Evolutionary conservation across 257 asterid genomes (phyloP).

Genomic region (Rhazya stricta): DNA sequence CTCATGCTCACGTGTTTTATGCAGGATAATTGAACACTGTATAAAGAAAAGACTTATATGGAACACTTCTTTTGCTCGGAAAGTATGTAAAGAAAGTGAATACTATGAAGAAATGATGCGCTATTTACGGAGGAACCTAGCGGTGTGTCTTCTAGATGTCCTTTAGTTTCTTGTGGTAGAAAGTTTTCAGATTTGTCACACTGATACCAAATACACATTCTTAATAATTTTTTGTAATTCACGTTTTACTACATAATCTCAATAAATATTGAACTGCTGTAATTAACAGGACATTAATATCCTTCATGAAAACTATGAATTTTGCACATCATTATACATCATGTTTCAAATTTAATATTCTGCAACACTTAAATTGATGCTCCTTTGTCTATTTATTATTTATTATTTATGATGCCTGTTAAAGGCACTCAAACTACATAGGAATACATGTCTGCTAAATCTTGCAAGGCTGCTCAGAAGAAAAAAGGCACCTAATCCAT

Average conservation of each 20-base stretch:
- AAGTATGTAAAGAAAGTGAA: conserved; percentile 92
- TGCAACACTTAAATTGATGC: not conserved
- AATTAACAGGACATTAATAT: not conserved
- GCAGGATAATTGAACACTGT: conserved; percentile 89
- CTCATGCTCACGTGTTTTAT: conserved; percentile 13
- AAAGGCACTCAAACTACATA: not conserved
- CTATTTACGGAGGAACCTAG: conserved; percentile 80
- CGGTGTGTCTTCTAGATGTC: conserved; percentile 47
- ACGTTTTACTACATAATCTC: not conserved
- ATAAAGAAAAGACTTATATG: conserved; percentile 83
- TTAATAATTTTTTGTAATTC: not conserved
- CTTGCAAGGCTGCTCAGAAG: not conserved
- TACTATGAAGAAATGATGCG: conserved; percentile 99
- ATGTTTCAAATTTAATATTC: not conserved
- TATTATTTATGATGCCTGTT: not conserved
- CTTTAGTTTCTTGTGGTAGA: conserved; percentile 7
- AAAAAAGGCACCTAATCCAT: not conserved
- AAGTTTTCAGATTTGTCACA: not conserved
- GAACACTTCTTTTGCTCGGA: conserved; percentile 81
- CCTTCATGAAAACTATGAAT: not conserved
- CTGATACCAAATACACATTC: not conserved
- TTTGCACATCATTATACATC: not conserved
- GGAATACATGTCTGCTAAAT: not conserved
- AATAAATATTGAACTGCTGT: not conserved
- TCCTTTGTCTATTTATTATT: too few species aligned